Conservation (phyloP, 1,284 basidiomycete species). For the Ganoderma meredithae region DNA sequence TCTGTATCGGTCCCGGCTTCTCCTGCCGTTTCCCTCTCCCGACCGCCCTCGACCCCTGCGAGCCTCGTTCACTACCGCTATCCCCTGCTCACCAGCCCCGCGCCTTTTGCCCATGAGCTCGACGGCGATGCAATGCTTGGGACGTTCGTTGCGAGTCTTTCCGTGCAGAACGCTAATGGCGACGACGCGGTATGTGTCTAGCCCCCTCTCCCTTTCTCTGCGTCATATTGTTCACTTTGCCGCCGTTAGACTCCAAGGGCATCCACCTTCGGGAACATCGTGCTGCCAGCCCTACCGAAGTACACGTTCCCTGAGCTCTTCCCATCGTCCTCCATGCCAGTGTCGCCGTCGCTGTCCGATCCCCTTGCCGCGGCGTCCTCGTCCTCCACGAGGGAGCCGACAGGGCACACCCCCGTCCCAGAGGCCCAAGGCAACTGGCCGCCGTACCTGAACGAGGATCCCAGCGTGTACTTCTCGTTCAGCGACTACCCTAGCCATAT, state of each 20-base stretch:
- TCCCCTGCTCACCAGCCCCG: neutral
- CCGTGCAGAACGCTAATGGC: conserved; percentile 2
- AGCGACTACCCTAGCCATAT: neutral
- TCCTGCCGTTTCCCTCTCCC: neutral
- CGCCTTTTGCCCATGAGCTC: neutral
- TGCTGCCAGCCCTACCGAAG: conserved; percentile 20
- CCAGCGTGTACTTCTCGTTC: conserved; percentile 3
- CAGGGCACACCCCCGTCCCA: neutral
- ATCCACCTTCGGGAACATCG: conserved; percentile 26
- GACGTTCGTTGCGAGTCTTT: neutral
- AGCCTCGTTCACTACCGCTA: neutral
- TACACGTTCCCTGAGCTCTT: conserved; percentile 16
- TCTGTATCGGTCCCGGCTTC: conserved; percentile 6
- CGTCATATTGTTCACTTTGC: neutral
- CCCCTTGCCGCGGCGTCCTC: neutral
- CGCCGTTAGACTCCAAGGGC: conserved; percentile 24
- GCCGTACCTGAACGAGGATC: neutral
- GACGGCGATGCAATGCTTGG: neutral
- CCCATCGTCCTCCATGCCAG: neutral
- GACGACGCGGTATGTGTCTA: conserved; percentile 28
- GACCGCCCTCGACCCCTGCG: neutral
- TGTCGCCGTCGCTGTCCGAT: neutral
- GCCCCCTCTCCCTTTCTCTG: neutral
- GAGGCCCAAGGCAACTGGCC: neutral
- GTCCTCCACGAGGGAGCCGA: neutral